A percentile compares a stretch with the other conserved stretches of the same genome.
These are phyloP conservation scores for Lactifluus hygrophoroides DNA, from an alignment of 768 basidiomycete species.

Conservation along the genomic window DNA sequence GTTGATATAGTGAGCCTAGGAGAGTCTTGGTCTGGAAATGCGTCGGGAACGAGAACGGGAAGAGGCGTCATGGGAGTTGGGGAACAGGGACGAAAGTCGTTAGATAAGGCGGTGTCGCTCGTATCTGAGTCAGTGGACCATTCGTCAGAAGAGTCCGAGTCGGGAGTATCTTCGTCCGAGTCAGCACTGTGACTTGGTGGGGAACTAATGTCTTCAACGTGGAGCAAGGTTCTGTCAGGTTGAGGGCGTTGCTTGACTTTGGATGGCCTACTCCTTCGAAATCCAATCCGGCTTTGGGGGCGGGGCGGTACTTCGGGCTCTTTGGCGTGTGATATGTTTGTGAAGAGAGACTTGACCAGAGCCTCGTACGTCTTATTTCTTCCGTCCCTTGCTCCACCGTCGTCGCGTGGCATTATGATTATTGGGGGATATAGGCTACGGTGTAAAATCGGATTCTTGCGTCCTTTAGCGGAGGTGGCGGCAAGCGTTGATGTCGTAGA, in stretches of 20 bases:
- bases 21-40: constrained; percentile 5
- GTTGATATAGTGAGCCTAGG: neutral
- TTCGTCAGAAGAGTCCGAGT: constrained; percentile 20
- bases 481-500: neutral
- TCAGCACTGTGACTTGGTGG: neutral
- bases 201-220: neutral
- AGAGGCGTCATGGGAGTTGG: neutral
- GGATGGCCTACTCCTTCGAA: neutral
- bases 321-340: constrained; percentile 11
- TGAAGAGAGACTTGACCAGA: constrained; percentile 20
- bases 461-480: neutral
- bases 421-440: neutral
- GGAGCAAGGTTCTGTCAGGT: neutral
- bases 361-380: constrained; percentile 13
- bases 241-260: neutral
- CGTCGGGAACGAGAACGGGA: constrained; percentile 12
- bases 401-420: constrained; percentile 16
- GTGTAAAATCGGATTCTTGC: neutral
- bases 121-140: constrained; percentile 20
- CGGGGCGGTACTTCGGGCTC: constrained; percentile 15
- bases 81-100: constrained; percentile 2
- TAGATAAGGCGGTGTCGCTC: constrained; percentile 7
- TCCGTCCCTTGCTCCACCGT: neutral
- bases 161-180: constrained; percentile 15
- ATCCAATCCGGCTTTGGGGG: constrained; percentile 21